These are phyloP conservation scores for Diaporthe batatas DNA, from an alignment of 2,329 filamentous ascomycete genomes.

Conservation along the genomic window DNA sequence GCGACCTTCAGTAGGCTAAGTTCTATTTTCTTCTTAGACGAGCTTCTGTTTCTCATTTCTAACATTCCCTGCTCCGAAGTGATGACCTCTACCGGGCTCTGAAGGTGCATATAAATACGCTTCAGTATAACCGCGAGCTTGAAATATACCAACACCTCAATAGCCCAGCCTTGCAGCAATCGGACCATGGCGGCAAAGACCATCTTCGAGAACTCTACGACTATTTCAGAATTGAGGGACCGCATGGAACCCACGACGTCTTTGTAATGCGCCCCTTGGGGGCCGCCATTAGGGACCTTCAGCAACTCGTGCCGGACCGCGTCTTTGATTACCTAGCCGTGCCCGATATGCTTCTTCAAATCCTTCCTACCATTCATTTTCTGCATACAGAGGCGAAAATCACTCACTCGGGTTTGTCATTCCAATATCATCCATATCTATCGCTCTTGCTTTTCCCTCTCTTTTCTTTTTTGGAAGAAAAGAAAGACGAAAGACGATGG, in stretches of 20 bases:
- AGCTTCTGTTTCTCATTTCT: neutral
- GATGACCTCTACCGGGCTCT: neutral
- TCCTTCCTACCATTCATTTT: constrained; percentile 1
- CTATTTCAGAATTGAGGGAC: neutral
- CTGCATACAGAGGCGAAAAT: neutral
- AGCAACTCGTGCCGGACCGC: neutral
- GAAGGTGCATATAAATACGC: neutral
- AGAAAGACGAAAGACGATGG: neutral
- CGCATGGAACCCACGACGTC: neutral
- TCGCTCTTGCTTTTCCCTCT: neutral
- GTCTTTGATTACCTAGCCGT: neutral
- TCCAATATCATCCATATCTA: neutral
- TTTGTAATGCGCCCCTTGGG: neutral
- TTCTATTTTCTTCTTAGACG: neutral
- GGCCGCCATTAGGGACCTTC: neutral
- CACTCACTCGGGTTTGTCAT: neutral
- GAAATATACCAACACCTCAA: neutral
- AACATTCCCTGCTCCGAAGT: neutral
- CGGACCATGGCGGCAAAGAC: neutral
- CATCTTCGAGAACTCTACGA: constrained; percentile 6
- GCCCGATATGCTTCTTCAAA: neutral
- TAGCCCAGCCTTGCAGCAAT: neutral
- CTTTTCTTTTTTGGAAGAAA: neutral
- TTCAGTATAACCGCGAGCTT: neutral
- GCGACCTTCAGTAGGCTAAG: neutral